Conservation (phyloP, 306 rosid species). For the Ochetophila trinervis region DNA sequence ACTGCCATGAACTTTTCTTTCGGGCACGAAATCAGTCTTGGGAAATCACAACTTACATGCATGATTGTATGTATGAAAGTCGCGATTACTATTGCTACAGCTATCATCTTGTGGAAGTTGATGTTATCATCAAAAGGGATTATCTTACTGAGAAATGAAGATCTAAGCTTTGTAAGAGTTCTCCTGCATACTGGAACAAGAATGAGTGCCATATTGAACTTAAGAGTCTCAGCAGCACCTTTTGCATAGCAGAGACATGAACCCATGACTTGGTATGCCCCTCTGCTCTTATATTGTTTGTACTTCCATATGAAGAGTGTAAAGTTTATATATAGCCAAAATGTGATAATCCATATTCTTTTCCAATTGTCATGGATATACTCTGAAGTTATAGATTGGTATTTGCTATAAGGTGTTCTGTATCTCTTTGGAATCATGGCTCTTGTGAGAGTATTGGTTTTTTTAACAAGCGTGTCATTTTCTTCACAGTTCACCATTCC, state of each 20-base stretch:
- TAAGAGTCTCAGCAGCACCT: slow-evolving; percentile 92
- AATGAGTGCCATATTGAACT: slow-evolving; percentile 89
- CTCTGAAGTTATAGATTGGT: slow-evolving; percentile 25
- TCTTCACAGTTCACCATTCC: slow-evolving; percentile 58
- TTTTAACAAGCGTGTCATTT: slow-evolving; percentile 13
- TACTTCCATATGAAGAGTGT: slow-evolving; percentile 65
- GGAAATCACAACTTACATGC: slow-evolving; percentile 79
- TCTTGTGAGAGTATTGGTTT: slow-evolving; percentile 43
- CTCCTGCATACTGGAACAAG: slow-evolving; percentile 81
- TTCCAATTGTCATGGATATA: slow-evolving; percentile 58
- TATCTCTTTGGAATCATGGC: slow-evolving; percentile 71
- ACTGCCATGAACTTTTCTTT: slow-evolving; percentile 31
- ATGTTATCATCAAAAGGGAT: slow-evolving; percentile 89
- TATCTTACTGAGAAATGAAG: slow-evolving; percentile 49
- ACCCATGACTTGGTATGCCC: slow-evolving; percentile 69
- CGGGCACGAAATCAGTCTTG: slow-evolving; percentile 51
- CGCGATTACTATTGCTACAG: slow-evolving; percentile 54
- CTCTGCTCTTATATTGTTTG: slow-evolving; percentile 40
- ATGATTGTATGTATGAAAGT: slow-evolving; percentile 42
- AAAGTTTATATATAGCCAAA: slow-evolving; percentile 59
- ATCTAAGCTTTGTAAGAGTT: slow-evolving; percentile 67
- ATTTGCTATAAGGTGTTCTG: slow-evolving; percentile 52
- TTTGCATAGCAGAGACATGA: slow-evolving; percentile 76
- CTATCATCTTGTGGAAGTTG: slow-evolving; percentile 71
- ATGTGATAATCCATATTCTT: slow-evolving; percentile 57